phyloP scores from a whole-genome alignment of 2,329 filamentous ascomycete genomes.

The Colletotrichum sojae region DNA sequence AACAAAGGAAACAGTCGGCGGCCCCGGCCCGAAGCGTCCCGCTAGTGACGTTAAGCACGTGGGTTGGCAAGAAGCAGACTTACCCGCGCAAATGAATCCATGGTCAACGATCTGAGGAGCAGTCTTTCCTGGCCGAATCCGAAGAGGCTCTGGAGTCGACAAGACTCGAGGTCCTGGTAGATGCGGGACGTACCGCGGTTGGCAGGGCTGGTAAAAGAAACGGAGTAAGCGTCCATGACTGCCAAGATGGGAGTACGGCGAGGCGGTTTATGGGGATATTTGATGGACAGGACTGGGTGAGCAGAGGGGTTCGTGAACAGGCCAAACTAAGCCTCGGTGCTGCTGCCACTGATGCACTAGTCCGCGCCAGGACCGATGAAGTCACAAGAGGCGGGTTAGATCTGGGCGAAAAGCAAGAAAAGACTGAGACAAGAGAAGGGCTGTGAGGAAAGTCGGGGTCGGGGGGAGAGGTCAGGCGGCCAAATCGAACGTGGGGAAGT shows the following conservation, averaged over 20 bases:
- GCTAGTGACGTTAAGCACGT: conserved; percentile 38
- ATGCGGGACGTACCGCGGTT: conserved; percentile 61
- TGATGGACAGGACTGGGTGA: conserved; percentile 12
- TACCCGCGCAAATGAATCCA: conserved; percentile 56
- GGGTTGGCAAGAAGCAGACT: conserved; percentile 34
- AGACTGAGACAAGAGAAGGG: conserved; percentile 24
- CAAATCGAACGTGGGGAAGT: conserved; percentile 23
- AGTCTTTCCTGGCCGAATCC: conserved; percentile 48
- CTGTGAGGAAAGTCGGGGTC: neutral
- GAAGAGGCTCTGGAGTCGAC: conserved; percentile 54
- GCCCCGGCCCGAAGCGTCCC: conserved; percentile 22
- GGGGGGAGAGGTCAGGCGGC: conserved; percentile 29
- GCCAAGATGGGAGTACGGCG: conserved; percentile 7
- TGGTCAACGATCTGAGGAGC: conserved; percentile 49
- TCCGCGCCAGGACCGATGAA: conserved; percentile 14
- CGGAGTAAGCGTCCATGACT: conserved; percentile 67
- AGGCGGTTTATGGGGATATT: neutral
- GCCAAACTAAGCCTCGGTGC: conserved; percentile 30
- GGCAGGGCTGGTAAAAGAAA: conserved; percentile 62
- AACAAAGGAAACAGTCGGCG: conserved; percentile 22
- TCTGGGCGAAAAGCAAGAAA: conserved; percentile 7
- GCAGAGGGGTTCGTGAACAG: conserved; percentile 2
- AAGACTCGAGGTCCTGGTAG: conserved; percentile 64
- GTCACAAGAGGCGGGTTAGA: conserved; percentile 17
- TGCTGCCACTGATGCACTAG: conserved; percentile 6